Percentiles rank a stretch among this genome's conserved stretches.
phyloP scores from a whole-genome alignment of 768 basidiomycete genomes.

The Gelatoporia subvermispora region DNA sequence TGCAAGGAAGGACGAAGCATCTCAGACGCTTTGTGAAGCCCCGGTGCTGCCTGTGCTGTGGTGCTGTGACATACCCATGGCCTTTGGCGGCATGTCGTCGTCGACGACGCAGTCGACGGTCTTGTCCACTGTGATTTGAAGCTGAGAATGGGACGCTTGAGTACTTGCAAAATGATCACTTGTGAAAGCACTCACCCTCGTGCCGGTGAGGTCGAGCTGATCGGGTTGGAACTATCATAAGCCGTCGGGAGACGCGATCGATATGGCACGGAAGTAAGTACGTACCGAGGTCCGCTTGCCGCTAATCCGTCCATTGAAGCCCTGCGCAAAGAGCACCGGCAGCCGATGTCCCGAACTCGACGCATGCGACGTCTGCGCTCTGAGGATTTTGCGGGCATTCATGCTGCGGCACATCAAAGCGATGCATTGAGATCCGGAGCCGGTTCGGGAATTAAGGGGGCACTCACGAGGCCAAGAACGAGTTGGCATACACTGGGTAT shows the following conservation, averaged over 20 bases:
- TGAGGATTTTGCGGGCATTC: constrained; percentile 19
- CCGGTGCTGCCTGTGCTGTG: too few relatives aligned
- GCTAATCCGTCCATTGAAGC: neutral
- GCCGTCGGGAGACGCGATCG: constrained; percentile 3
- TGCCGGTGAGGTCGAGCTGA: constrained; percentile 10
- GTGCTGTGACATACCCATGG: too few relatives aligned
- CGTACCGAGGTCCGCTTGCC: constrained; percentile 10
- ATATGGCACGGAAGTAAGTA: neutral
- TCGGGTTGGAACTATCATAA: constrained; percentile 4
- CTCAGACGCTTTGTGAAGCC: too few relatives aligned
- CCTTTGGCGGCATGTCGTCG: constrained; percentile 1
- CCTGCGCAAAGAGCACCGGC: constrained; percentile 14
- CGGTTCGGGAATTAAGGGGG: neutral
- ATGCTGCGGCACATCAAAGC: constrained; percentile 10
- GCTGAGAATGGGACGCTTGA: neutral
- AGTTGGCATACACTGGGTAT: constrained; percentile 23
- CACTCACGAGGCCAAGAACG: constrained; percentile 24
- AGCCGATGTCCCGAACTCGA: constrained; percentile 15
- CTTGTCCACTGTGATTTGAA: constrained; percentile 24
- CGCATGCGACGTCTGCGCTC: constrained; percentile 5
- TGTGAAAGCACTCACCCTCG: constrained; percentile 7
- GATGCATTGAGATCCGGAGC: neutral
- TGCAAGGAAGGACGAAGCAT: too few relatives aligned
- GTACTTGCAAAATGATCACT: neutral
- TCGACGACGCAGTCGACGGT: constrained; percentile 22